Evolutionary conservation across 345 rosid species (phyloP).

Genomic region (Eucalyptus shirleyi): DNA sequence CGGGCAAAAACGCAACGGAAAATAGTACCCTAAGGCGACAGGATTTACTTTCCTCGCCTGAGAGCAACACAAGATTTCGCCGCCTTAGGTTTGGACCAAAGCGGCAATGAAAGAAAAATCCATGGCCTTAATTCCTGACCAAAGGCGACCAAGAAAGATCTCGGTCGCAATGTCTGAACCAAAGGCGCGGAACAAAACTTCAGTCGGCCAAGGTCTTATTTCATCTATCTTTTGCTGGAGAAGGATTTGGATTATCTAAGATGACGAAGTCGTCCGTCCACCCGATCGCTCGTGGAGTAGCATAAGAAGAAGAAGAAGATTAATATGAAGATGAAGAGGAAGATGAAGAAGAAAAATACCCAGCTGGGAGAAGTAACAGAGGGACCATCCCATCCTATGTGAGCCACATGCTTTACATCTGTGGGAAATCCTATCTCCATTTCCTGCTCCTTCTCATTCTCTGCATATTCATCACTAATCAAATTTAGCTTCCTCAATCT

Average conservation of each 20-base stretch:
- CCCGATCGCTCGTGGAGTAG: not conserved
- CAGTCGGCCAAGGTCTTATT: not conserved
- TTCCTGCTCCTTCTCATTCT: constrained; percentile 43
- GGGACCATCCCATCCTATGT: constrained; percentile 73
- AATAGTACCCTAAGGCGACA: not conserved
- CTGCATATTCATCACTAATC: constrained; percentile 11
- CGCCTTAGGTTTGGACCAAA: not conserved
- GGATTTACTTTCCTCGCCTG: not conserved
- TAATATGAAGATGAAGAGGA: not conserved
- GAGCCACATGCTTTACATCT: constrained; percentile 85
- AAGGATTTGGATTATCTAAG: not conserved
- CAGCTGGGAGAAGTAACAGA: constrained; percentile 44
- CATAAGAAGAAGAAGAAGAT: not conserved
- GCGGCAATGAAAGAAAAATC: not conserved
- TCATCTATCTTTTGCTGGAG: not conserved
- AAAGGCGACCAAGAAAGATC: not conserved
- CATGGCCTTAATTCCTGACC: not conserved
- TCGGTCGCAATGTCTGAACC: not conserved
- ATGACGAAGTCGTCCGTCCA: not conserved
- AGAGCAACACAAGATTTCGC: not conserved
- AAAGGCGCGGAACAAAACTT: not conserved
- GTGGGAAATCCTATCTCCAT: constrained; percentile 74
- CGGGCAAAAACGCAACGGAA: not conserved
- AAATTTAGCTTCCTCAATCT: not conserved
- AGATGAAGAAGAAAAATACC: constrained; percentile 16